Evolutionary conservation across 2,329 filamentous ascomycete genomes (phyloP).

Genomic region (Colletotrichum chrysophilum): DNA sequence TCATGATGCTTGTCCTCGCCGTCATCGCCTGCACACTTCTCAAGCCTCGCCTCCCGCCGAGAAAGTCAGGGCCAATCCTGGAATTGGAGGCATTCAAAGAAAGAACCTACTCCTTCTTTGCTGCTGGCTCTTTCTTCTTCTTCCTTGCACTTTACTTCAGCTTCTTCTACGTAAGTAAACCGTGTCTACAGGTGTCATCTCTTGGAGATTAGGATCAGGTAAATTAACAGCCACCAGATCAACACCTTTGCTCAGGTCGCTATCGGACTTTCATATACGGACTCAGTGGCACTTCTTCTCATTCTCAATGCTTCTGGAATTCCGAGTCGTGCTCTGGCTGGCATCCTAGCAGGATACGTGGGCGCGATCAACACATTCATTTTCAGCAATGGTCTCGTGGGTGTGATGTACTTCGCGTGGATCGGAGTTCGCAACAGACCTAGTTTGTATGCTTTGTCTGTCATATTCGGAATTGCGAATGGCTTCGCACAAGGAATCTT

Average conservation of each 20-base stretch:
- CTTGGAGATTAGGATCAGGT: neutral
- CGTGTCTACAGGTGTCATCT: neutral
- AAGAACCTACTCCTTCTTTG: slow-evolving; percentile 43
- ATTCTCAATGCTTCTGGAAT: slow-evolving; percentile 65
- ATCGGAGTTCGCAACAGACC: neutral
- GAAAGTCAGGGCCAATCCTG: slow-evolving; percentile 54
- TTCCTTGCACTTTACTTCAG: slow-evolving; percentile 57
- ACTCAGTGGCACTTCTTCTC: slow-evolving; percentile 63
- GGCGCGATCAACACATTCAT: neutral
- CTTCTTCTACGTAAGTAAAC: slow-evolving; percentile 47
- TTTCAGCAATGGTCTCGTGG: neutral
- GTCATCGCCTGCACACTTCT: slow-evolving; percentile 44
- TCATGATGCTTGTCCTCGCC: slow-evolving; percentile 58
- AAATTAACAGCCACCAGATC: slow-evolving; percentile 31
- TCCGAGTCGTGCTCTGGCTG: slow-evolving; percentile 58
- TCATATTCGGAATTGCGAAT: neutral
- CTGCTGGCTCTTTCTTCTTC: slow-evolving; percentile 38
- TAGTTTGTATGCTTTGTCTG: neutral
- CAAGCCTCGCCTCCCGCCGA: slow-evolving; percentile 52
- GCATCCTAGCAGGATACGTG: slow-evolving; percentile 57
- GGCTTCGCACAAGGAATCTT: neutral
- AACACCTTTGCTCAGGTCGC: slow-evolving; percentile 44
- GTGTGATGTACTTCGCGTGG: neutral
- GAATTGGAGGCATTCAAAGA: slow-evolving; percentile 58
- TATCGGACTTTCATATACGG: slow-evolving; percentile 49